These are phyloP conservation scores for Lentinula guzmanii DNA, from an alignment of 768 basidiomycete genomes.

Conservation along the genomic window DNA sequence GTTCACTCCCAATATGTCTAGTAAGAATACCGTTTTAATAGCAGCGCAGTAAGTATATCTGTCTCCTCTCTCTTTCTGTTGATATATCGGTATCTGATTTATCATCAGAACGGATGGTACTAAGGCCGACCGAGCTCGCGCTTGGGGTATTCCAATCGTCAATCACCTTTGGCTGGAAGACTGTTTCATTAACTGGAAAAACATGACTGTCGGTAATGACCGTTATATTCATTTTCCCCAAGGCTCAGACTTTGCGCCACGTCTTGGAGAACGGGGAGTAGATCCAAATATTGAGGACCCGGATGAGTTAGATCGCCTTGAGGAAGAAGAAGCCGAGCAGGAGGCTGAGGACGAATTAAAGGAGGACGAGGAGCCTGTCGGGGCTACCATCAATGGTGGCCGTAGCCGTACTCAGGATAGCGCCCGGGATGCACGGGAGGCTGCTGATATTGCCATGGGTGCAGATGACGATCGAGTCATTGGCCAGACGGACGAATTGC, in stretches of 20 bases:
- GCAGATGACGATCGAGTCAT: constrained; percentile 1
- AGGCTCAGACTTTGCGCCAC: constrained; percentile 54
- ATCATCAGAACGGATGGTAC: constrained; percentile 31
- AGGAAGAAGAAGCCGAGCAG: constrained; percentile 12
- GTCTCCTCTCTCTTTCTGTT: constrained; percentile 5
- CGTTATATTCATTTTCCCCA: constrained; percentile 68
- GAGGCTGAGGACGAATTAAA: constrained; percentile 2
- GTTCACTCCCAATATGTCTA: constrained; percentile 80
- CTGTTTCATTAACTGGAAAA: constrained; percentile 77
- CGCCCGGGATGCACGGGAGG: constrained; percentile 17
- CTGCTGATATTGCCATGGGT: constrained; percentile 17
- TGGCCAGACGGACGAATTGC: background rate
- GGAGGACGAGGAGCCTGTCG: background rate
- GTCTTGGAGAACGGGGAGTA: constrained; percentile 37
- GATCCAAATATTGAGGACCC: constrained; percentile 20
- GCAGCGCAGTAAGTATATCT: constrained; percentile 66
- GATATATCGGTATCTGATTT: background rate
- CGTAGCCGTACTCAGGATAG: constrained; percentile 13
- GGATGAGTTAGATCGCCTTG: constrained; percentile 6
- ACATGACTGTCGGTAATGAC: constrained; percentile 54
- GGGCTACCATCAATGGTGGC: background rate
- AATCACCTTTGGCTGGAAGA: constrained; percentile 93
- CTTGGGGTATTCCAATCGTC: constrained; percentile 82
- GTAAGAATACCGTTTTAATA: constrained; percentile 72
- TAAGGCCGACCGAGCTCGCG: constrained; percentile 68